Conservation (phyloP, 2,329 filamentous ascomycete genomes). For the Talaromyces sp. region DNA sequence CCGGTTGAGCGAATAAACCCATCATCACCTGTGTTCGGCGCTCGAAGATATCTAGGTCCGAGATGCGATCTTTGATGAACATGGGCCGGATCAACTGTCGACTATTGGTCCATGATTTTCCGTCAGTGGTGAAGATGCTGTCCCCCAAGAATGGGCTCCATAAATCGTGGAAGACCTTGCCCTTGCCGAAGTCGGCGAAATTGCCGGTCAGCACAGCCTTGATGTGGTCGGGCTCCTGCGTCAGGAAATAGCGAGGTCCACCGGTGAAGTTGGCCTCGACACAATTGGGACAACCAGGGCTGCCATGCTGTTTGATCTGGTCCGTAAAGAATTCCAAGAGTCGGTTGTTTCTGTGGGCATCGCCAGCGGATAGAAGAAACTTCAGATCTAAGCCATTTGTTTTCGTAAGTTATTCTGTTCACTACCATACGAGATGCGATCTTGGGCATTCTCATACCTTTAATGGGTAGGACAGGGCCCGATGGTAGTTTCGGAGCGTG, state of each 20-base stretch:
- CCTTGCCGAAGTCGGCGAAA: conserved; percentile 74
- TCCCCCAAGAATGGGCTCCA: conserved; percentile 55
- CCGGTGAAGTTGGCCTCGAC: conserved; percentile 3
- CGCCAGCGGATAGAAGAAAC: background rate
- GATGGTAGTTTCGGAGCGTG: background rate
- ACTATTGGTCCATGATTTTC: conserved; percentile 70
- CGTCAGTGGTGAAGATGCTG: conserved; percentile 77
- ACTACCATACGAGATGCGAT: background rate
- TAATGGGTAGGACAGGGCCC: conserved; percentile 1
- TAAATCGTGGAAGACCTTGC: conserved; percentile 63
- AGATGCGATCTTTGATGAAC: conserved; percentile 78
- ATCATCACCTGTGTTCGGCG: conserved; percentile 64
- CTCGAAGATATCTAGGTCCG: conserved; percentile 74
- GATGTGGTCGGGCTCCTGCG: conserved; percentile 73
- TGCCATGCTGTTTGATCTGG: background rate
- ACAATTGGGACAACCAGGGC: background rate
- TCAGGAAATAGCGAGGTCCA: conserved; percentile 50
- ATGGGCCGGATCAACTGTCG: conserved; percentile 80
- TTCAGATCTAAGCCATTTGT: background rate
- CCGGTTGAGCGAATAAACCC: conserved; percentile 55
- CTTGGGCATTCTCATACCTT: background rate
- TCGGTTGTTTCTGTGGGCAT: conserved; percentile 1
- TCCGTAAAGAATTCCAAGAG: background rate
- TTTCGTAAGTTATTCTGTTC: background rate
- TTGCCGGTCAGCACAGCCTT: conserved; percentile 75